Conservation (phyloP, 305 asterid genomes). For the Solanum hybrid region DNA sequence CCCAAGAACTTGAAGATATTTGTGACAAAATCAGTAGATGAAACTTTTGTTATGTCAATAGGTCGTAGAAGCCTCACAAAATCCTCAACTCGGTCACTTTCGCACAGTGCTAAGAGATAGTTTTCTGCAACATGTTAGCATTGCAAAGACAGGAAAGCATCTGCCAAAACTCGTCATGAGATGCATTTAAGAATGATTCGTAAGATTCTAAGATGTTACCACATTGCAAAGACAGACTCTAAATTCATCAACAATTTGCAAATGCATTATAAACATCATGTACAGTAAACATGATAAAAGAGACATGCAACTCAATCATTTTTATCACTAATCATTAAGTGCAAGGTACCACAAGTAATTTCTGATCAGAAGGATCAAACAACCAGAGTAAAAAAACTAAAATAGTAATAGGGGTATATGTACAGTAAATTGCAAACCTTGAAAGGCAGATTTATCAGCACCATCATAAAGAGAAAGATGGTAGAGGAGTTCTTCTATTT, state of each 20-base stretch:
- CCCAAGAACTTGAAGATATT: conserved; percentile 63
- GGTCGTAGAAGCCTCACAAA: conserved; percentile 44
- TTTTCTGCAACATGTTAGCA: conserved; percentile 47
- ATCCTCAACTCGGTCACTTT: conserved; percentile 49
- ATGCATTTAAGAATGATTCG: neutral
- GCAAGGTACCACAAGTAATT: neutral
- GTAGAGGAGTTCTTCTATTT: conserved; percentile 54
- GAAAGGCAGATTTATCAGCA: conserved; percentile 38
- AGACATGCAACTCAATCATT: neutral
- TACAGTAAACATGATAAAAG: neutral
- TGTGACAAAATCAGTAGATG: conserved; percentile 30
- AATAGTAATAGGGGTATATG: neutral
- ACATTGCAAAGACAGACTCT: neutral
- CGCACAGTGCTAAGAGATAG: conserved; percentile 57
- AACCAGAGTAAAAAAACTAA: neutral
- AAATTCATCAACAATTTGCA: conserved; percentile 1
- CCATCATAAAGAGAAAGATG: conserved; percentile 33
- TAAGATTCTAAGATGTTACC: neutral
- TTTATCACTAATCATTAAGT: neutral
- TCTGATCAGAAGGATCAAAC: neutral
- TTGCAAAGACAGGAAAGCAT: neutral
- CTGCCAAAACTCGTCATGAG: neutral
- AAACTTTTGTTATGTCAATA: conserved; percentile 48
- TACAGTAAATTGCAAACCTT: conserved; percentile 33
- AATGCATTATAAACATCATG: neutral